Base-by-base conservation (phyloP, 2,329 filamentous ascomycete species). In the Trichoderma koningii region DNA sequence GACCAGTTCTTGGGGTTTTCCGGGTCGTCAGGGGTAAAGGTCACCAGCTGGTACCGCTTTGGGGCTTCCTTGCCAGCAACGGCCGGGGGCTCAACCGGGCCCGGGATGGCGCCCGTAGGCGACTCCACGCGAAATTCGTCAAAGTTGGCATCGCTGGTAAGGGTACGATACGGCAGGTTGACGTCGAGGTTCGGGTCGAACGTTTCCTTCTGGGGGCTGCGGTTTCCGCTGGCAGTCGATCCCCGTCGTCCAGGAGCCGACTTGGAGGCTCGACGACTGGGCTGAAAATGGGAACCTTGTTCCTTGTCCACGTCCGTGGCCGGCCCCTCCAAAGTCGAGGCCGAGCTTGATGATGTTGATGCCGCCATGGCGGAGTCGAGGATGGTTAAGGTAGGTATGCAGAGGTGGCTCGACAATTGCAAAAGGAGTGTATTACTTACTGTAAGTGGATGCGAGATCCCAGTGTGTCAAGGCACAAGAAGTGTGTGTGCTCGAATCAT, bases 1-100 rank as follows among this genome's bases (percentile, higher is more conserved):
- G 84, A 86, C 90, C 90, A 95, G 76, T 94, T 95, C 82, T 94
- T 94, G 0, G 92, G 91, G 72, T 94, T 94, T 68, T 88, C 89
- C 0, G 86, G 84, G 73, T 95, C 91, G 66, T 87, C 79, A 3
- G 88, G 82, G 4, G 82, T 84, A 73, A 95, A 96, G 0, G 80
- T 80, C 55, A 88, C 84, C 3, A 90, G 86, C 69, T 79, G 78
- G 74, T 84, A 83, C 23, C 72, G 70, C 7, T 71, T 71, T 56
- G 74, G 72, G 17, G 44, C 55, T 15, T 64, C 3, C 26, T 30
- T 2, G 65, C 67, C 50, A 69, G 71, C 70, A 14, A 73, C 70
- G 42, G 68, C 65, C 21, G 71, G 68, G n/a, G 72, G 70, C 51
- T 70, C 71, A 5, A 69, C 51, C 0, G 77, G 78, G 0, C 78